Base-by-base conservation (phyloP, 768 basidiomycete species). In the Cyathus striatus region DNA sequence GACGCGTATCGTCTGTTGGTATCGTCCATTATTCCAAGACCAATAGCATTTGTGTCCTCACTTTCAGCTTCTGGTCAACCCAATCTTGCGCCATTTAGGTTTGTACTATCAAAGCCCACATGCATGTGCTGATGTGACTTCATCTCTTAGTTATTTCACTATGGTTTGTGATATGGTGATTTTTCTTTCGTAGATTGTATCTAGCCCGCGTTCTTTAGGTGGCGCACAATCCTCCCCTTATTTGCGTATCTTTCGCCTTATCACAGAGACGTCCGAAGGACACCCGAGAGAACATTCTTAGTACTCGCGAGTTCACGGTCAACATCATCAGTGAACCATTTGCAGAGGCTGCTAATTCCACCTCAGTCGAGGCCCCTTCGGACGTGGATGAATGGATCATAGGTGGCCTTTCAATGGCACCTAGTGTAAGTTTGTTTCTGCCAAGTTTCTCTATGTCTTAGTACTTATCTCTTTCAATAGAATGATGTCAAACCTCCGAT, bases 71-170 rank as follows among this genome's bases (percentile, higher is more conserved):
- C 70, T 42, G 79, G 76, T 2, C 52, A 65, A 13, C 68, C 68
- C 16, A 87, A 85, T 61, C 72, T 87, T 36, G 80, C 83, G 4
- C 78, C 81, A 1, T 82, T 83, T 62, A 85, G 83, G 73, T 79
- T 55, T 48, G 59, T 52, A 16, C 26, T 45, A 17, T 45, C n/a
- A 6, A 25, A 30, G 10, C 16, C 12, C 27, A 23, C 20, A 23
- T 45, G 37, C 40, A 16, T n/a, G 22, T 13, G 32, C 23, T 40
- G 23, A 40, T 9, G 23, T 20, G 10, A 13, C 12, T 40, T 23
- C 10, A 10, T 25, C 6, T 34, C 23, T 13, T 35, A 68, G 77
- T 42, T 85, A 81, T 58, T 83, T 85, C 60, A 80, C 79, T n/a
- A 68, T 80, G 68, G 78, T 76, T 50, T 38, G 51, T 27, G 23